Conservation (phyloP, 352 stramenopile species). For the Phytophthora cryptogea region DNA sequence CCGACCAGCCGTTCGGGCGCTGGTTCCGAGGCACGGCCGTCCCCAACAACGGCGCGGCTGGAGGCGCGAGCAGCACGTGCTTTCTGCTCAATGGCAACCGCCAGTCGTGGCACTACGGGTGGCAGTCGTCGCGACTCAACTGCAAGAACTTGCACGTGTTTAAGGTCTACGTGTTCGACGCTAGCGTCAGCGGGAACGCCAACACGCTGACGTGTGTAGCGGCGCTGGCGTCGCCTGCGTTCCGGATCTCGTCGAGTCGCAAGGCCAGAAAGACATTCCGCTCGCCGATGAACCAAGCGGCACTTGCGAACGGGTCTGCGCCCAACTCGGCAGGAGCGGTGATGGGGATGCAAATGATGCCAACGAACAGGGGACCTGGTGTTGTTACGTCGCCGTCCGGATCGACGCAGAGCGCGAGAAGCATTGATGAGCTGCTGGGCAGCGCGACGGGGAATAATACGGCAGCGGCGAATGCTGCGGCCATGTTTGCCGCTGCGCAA, state of each 20-base stretch:
- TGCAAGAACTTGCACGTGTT: constrained; percentile 88
- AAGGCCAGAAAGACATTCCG: constrained; percentile 83
- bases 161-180: constrained; percentile 69
- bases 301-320: constrained; percentile 23
- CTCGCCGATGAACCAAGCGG: constrained; percentile 40
- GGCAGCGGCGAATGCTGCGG: constrained; percentile 22
- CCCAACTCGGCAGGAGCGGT: constrained; percentile 11
- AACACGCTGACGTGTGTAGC: constrained; percentile 53
- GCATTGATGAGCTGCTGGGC: constrained; percentile 53
- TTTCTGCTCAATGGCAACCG: constrained; percentile 87
- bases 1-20: constrained; percentile 73
- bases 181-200: constrained; percentile 32
- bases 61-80: constrained; percentile 27
- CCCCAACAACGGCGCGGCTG: constrained; percentile 12
- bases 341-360: constrained; percentile 22
- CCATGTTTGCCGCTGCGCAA: constrained; percentile 27
- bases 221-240: constrained; percentile 62
- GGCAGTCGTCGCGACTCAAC: constrained; percentile 84
- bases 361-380: constrained; percentile 2
- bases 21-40: constrained; percentile 70
- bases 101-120: constrained; percentile 88
- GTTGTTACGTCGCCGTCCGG: constrained; percentile 2
- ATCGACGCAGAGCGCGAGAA: constrained; percentile 33
- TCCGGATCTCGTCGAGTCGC: constrained; percentile 81
- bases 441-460: constrained; percentile 14